A percentile compares a stretch with the other conserved stretches of the same genome.
These are phyloP conservation scores for Olyra latifolia DNA, from an alignment of 176 grass and related monocot genomes.

Conservation along the genomic window DNA sequence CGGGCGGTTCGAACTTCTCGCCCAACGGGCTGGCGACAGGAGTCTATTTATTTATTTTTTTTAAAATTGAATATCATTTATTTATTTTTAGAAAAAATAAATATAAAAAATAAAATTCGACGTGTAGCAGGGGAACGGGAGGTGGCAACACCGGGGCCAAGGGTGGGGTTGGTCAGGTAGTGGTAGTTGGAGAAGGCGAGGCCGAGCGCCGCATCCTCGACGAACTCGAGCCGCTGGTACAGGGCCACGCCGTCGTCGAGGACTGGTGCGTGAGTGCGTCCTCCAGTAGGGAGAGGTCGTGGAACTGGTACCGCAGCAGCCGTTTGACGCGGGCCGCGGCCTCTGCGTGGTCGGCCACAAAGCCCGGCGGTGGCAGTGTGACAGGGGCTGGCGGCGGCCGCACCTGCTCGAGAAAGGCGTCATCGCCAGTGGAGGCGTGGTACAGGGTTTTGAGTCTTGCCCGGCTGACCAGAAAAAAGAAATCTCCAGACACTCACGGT, in stretches of 20 bases:
- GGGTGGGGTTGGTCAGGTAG: slow-evolving; percentile 49
- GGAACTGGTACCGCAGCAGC: slow-evolving; percentile 61
- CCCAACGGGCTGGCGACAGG: too few species aligned
- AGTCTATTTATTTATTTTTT: too few species aligned
- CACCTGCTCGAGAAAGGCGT: slow-evolving; percentile 17
- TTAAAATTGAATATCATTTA: too few species aligned
- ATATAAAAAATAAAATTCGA: too few species aligned
- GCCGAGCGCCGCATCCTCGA: slow-evolving; percentile 67
- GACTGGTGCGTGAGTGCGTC: slow-evolving; percentile 85
- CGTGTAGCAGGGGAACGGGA: too few species aligned
- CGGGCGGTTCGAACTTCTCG: too few species aligned
- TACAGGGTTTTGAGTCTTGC: not conserved
- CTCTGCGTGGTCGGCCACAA: slow-evolving; percentile 25
- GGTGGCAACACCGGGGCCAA: slow-evolving; percentile 54
- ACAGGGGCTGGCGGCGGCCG: not conserved
- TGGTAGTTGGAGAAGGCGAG: slow-evolving; percentile 63
- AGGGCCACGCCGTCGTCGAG: not conserved
- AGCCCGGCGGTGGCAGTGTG: slow-evolving; percentile 13
- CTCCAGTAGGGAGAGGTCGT: slow-evolving; percentile 46
- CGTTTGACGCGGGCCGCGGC: slow-evolving; percentile 37
- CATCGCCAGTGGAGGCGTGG: not conserved
- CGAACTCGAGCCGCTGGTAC: slow-evolving; percentile 85
- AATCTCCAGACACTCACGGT: too few species aligned
- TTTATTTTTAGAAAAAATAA: too few species aligned
- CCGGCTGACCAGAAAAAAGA: too few species aligned